Evolutionary conservation across 2,329 filamentous ascomycete genomes (phyloP), one percentile per base, ranked within the genome.

Genomic region (Orbilia blumenaviensis): DNA sequence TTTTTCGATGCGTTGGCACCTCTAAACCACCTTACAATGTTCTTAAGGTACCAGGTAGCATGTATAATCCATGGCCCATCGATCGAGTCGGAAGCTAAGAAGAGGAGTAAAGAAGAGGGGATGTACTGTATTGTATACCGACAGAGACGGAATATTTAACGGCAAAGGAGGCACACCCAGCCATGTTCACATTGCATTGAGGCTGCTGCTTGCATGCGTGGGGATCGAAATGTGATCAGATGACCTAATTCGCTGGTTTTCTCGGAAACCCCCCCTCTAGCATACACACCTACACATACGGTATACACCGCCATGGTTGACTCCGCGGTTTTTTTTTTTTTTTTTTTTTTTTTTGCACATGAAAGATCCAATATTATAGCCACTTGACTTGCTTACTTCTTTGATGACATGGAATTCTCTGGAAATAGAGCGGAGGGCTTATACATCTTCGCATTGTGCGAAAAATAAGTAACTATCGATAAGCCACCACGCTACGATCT

Each of bases 1-100:
- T 27, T 25, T 48, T 14, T 38, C 27, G 68, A 73, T 74, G 69
- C 69, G 69, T 66, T 74, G 69, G 69, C 69, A 74, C 69, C 69
- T 67, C 69, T 74, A 27, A 23, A 60, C 50, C 34, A 5, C 54
- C 58, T 50, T 48, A 52, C 29, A 12, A 42, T 54, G 56, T 58
- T 44, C 50, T 36, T 48, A n/a, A n/a, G n/a, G n/a, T n/a, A n/a
- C n/a, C n/a, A n/a, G n/a, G n/a, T n/a, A n/a, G n/a, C n/a, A n/a
- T n/a, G n/a, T n/a, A n/a, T n/a, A n/a, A n/a, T n/a, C n/a, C n/a
- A n/a, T n/a, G n/a, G 23, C 36, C 34, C 38, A 36, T 52, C 46
- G 2, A 34, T 46, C 21, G 5, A n/a, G 41, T 46, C 41, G 44
- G 44, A 34, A 34, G 10, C 12, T n/a, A n/a, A 23, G 54, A 21